Evolutionary conservation across 2,329 filamentous ascomycete genomes (phyloP).

Genomic region (Parastagonospora avenae): DNA sequence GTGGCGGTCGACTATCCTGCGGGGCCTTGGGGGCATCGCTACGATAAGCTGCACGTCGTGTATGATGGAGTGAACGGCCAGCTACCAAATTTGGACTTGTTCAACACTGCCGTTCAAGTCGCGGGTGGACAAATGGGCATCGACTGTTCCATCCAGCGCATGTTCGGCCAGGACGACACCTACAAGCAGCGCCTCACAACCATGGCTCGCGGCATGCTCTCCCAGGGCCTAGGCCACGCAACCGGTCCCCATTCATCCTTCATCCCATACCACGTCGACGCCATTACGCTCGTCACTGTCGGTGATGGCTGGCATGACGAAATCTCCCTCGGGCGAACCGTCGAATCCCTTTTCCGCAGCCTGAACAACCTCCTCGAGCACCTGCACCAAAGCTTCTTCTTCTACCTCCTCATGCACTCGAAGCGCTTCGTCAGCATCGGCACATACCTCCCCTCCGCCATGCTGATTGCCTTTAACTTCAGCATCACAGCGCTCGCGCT

Average conservation of each 20-base stretch:
- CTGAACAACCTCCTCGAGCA: slow-evolving; percentile 97
- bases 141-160: slow-evolving; percentile 79
- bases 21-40: slow-evolving; percentile 72
- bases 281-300: slow-evolving; percentile 87
- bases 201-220: slow-evolving; percentile 90
- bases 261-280: slow-evolving; percentile 97
- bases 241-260: slow-evolving; percentile 93
- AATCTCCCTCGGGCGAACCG: slow-evolving; percentile 87
- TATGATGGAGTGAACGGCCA: slow-evolving; percentile 98
- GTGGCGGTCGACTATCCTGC: slow-evolving; percentile 89
- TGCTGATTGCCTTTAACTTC: slow-evolving; percentile 93
- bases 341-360: slow-evolving; percentile 90
- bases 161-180: slow-evolving; percentile 75
- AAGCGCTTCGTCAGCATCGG: slow-evolving; percentile 97
- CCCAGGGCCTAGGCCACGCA: slow-evolving; percentile 85
- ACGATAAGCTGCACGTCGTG: slow-evolving; percentile 85
- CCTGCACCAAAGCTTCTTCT: slow-evolving; percentile 98
- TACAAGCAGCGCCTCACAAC: slow-evolving; percentile 84
- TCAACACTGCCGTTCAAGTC: slow-evolving; percentile 91
- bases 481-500: slow-evolving; percentile 92
- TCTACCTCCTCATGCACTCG: slow-evolving; percentile 90
- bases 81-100: slow-evolving; percentile 90
- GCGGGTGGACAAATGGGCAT: slow-evolving; percentile 93
- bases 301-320: slow-evolving; percentile 96
- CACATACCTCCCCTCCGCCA: slow-evolving; percentile 95